Evolutionary conservation across 2,329 filamentous ascomycete genomes (phyloP).

Genomic region (Akanthomyces lecanii): DNA sequence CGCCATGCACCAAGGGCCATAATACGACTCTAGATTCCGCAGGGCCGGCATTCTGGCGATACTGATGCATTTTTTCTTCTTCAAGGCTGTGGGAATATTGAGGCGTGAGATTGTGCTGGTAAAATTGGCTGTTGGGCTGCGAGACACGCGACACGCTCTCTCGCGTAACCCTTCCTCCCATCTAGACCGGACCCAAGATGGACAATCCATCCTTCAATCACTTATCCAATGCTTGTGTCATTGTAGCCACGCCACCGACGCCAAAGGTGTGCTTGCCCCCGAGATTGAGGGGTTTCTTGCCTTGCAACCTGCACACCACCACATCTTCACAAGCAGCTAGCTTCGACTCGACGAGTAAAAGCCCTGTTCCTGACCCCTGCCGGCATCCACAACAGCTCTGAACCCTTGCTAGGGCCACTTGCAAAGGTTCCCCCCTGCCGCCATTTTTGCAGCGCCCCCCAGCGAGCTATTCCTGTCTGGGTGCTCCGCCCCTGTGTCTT

Average conservation of each 20-base stretch:
- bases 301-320: not conserved
- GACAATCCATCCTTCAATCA: not conserved
- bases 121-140: not conserved
- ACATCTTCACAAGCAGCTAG: not conserved
- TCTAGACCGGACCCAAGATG: not conserved
- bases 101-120: not conserved
- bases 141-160: not conserved
- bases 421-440: not conserved
- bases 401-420: not conserved
- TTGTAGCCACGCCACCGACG: not conserved
- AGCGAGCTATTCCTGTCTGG: conserved; percentile 13
- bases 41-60: not conserved
- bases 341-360: not conserved
- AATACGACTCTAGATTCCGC: not conserved
- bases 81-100: not conserved
- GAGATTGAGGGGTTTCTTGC: conserved; percentile 4
- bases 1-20: not conserved
- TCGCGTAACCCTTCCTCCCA: not conserved
- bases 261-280: not conserved
- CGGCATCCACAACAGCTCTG: not conserved
- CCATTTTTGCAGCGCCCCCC: not conserved
- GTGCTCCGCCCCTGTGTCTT: conserved; percentile 11
- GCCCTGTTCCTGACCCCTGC: not conserved
- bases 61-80: not conserved
- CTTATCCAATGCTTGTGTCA: not conserved